phyloP scores from a whole-genome alignment of 2,329 filamentous ascomycete species.

The Botryotinia calthae region DNA sequence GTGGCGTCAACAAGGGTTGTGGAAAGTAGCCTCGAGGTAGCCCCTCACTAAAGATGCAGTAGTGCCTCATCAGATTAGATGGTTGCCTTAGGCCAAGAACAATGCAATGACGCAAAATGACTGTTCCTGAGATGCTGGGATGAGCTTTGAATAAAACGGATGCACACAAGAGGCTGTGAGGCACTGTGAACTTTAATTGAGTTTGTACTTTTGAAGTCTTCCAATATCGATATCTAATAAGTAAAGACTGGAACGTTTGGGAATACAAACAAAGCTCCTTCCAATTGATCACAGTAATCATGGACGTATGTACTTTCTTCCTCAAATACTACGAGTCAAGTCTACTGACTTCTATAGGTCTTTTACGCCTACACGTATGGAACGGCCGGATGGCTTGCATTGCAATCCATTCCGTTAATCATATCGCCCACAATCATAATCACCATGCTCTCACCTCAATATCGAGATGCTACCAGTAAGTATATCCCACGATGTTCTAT shows the following conservation, averaged over 20 bases:
- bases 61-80: neutral
- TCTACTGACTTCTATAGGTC: conserved; percentile 40
- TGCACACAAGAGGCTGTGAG: neutral
- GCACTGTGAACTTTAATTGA: neutral
- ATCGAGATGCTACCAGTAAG: conserved; percentile 53
- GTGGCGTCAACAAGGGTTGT: conserved; percentile 2
- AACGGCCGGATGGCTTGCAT: conserved; percentile 48
- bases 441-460: conserved; percentile 56
- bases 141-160: neutral
- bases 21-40: neutral
- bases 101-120: neutral
- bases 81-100: neutral
- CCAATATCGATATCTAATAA: conserved; percentile 1
- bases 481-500: neutral
- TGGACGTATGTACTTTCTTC: conserved; percentile 12
- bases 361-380: conserved; percentile 51
- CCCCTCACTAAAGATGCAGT: conserved; percentile 12
- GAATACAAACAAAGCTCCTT: neutral
- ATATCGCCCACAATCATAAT: conserved; percentile 59
- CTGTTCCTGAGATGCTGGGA: neutral
- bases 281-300: neutral
- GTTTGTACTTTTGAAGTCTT: neutral
- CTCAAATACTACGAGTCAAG: neutral
- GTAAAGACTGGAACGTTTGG: neutral
- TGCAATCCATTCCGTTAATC: conserved; percentile 52